Conservation (phyloP, 2,329 filamentous ascomycete genomes). For the Stagonosporopsis rhizophila region DNA sequence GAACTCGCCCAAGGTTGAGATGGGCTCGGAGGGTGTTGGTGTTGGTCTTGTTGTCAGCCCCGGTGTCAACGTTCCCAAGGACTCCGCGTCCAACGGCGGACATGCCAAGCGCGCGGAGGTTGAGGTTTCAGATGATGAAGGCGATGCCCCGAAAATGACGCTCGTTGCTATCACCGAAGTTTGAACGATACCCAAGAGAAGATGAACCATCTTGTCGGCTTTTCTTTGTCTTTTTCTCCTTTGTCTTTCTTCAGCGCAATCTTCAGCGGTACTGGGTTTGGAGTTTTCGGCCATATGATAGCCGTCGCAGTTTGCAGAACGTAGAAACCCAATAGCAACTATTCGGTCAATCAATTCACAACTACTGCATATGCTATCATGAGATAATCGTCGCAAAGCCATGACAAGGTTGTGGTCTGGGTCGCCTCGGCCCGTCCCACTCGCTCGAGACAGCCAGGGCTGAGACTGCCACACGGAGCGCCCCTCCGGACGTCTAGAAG, state of each 20-base stretch:
- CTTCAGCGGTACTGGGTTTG: conserved; percentile 11
- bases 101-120: conserved; percentile 39
- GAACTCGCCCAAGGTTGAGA: conserved; percentile 57
- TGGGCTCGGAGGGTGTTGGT: conserved; percentile 57
- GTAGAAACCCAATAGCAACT: conserved; percentile 8
- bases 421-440: conserved; percentile 11
- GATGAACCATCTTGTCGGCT: background rate
- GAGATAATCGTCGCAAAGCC: background rate
- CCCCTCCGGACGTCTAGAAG: background rate
- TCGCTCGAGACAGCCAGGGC: background rate
- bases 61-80: conserved; percentile 48
- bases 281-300: conserved; percentile 7
- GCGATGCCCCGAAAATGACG: conserved; percentile 48
- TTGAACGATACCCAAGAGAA: conserved; percentile 23
- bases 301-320: background rate
- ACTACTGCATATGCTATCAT: too few species aligned
- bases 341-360: background rate
- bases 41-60: conserved; percentile 49
- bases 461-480: conserved; percentile 5
- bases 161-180: conserved; percentile 51
- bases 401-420: background rate
- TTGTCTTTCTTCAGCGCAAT: conserved; percentile 1
- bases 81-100: conserved; percentile 48
- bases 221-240: conserved; percentile 4
- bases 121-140: conserved; percentile 41